Percentiles rank a stretch among this genome's conserved stretches.
These are phyloP conservation scores for Hypoxylon sp. DNA, from an alignment of 2,329 filamentous ascomycete genomes.

Conservation along the genomic window DNA sequence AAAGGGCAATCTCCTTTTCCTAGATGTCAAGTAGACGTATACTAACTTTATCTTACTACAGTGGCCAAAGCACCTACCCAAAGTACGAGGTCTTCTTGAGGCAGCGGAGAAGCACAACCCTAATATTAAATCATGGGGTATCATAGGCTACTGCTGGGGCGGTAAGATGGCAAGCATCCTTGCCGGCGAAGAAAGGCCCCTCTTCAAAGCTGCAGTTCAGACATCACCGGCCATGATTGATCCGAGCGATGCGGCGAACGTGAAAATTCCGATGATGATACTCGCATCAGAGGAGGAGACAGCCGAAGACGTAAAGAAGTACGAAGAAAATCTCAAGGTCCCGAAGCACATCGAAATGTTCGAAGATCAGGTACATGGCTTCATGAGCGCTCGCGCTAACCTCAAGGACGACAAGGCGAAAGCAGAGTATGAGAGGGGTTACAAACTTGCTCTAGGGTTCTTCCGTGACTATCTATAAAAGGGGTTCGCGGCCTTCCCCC, in stretches of 20 bases:
- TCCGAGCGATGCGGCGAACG: constrained; percentile 65
- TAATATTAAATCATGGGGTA: constrained; percentile 68
- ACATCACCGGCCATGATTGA: constrained; percentile 74
- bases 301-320: constrained; percentile 66
- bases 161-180: constrained; percentile 71
- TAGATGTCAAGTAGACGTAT: no score
- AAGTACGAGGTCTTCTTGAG: constrained; percentile 66
- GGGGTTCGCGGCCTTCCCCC: no score
- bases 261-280: constrained; percentile 54
- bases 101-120: constrained; percentile 66
- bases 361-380: constrained; percentile 75
- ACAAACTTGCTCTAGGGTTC: constrained; percentile 69
- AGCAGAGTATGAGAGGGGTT: constrained; percentile 72
- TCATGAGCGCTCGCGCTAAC: constrained; percentile 77
- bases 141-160: constrained; percentile 77
- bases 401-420: constrained; percentile 68
- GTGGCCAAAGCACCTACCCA: constrained; percentile 61
- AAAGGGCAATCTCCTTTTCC: no score
- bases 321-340: constrained; percentile 64
- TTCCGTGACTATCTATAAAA: constrained; percentile 63
- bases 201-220: constrained; percentile 67
- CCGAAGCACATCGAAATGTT: constrained; percentile 74
- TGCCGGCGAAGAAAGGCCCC: constrained; percentile 59
- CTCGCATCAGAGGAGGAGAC: constrained; percentile 76
- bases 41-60: background rate